Conservation (phyloP, 192 early-diverging fungal genomes). For the Helicostylum pulchrum region DNA sequence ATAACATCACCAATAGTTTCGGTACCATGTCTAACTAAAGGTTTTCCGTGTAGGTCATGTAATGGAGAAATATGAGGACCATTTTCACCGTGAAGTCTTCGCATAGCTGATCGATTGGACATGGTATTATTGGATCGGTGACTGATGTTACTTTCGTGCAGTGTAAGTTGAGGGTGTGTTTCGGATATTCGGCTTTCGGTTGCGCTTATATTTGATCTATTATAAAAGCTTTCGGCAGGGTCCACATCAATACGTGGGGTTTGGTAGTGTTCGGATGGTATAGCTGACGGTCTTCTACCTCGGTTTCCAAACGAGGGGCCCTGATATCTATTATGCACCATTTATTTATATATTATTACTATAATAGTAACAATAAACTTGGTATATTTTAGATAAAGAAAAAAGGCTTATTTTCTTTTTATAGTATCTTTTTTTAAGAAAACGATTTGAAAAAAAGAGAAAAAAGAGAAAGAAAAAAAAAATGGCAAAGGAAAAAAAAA, state of each 20-base stretch:
- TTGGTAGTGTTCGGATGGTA: not conserved
- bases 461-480: too few species aligned
- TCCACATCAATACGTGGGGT: not conserved
- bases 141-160: too few species aligned
- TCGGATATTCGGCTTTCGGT: not conserved
- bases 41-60: constrained; percentile 25
- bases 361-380: too few species aligned
- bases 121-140: too few species aligned
- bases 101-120: too few species aligned
- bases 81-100: not conserved
- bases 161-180: not conserved
- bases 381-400: too few species aligned
- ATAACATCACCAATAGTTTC: constrained; percentile 37
- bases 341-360: not conserved
- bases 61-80: not conserved
- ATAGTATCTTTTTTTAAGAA: too few species aligned
- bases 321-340: constrained; percentile 9
- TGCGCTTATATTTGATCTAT: constrained; percentile 1
- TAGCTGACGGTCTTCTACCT: not conserved
- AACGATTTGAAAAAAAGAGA: too few species aligned
- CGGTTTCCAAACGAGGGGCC: constrained; percentile 8
- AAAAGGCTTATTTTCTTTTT: too few species aligned
- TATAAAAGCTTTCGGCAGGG: not conserved
- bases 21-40: constrained; percentile 23
- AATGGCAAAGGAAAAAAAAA: too few species aligned